Evolutionary conservation across 805 yeast species (phyloP).

Genomic region (Suhomyces prunicola): DNA sequence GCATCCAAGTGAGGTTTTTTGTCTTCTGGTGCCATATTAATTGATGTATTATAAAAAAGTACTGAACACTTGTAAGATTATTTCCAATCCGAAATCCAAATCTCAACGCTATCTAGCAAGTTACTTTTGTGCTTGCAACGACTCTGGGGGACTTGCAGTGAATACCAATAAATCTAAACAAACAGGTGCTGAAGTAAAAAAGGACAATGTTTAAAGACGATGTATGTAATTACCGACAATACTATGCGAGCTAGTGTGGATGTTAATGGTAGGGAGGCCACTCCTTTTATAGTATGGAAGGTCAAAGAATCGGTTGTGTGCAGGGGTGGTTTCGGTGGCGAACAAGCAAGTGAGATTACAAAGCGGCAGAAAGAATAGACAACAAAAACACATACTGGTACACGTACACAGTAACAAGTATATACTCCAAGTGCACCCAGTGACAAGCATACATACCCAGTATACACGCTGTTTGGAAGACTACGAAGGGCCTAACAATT

Average conservation of each 20-base stretch:
- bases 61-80: background rate
- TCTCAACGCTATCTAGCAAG: slow-evolving; percentile 3
- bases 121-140: slow-evolving; percentile 2
- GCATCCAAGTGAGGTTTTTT: slow-evolving; percentile 48
- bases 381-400: too few species aligned
- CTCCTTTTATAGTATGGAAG: slow-evolving; percentile 1
- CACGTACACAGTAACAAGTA: too few species aligned
- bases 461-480: too few species aligned
- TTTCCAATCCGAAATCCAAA: background rate
- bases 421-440: too few species aligned
- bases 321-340: slow-evolving; percentile 5
- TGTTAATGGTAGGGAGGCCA: background rate
- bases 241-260: background rate
- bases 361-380: too few species aligned
- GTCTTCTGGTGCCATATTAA: slow-evolving; percentile 10
- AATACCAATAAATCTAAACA: too few species aligned
- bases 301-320: background rate
- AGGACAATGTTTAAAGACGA: background rate
- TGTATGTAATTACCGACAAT: background rate
- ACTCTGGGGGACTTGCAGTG: background rate
- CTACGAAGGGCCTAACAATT: too few species aligned
- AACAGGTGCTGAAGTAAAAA: background rate
- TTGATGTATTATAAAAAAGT: background rate
- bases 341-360: background rate
- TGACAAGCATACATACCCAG: too few species aligned